phyloP scores from a whole-genome alignment of 176 grass and related monocot species.

The Rhynchospora pubera region DNA sequence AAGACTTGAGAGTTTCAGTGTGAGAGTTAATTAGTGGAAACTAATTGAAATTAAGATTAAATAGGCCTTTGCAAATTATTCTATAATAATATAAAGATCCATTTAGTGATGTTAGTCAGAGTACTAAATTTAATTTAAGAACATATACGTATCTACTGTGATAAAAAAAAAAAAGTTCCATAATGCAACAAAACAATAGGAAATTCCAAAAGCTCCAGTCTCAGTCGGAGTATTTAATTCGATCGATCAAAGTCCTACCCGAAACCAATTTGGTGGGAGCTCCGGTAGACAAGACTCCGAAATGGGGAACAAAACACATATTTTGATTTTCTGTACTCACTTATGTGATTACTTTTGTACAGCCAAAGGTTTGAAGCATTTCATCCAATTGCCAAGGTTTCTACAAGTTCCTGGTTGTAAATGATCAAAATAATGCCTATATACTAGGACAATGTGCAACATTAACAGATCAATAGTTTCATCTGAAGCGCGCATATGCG shows the following conservation, averaged over 20 bases:
- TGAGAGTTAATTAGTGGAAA: background rate
- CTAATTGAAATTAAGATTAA: background rate
- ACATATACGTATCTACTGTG: background rate
- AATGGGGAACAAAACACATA: constrained; percentile 12
- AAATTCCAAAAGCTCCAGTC: background rate
- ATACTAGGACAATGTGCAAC: constrained; percentile 10
- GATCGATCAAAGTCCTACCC: background rate
- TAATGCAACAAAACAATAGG: background rate
- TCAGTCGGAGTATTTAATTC: background rate
- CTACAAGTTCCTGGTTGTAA: background rate
- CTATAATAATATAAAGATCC: background rate
- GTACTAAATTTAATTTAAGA: background rate
- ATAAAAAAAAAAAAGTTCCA: background rate
- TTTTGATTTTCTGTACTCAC: constrained; percentile 2
- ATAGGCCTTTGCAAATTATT: background rate
- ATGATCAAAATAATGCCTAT: background rate
- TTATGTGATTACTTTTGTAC: background rate
- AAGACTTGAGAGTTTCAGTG: too few species aligned
- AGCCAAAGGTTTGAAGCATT: background rate
- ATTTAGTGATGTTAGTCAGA: background rate
- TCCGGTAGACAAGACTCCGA: constrained; percentile 26
- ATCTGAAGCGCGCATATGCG: constrained; percentile 5
- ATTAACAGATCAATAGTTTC: constrained; percentile 16
- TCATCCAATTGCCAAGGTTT: background rate
- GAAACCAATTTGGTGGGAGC: background rate